Conservation (phyloP, 108 stramenopile genomes). For the Cyclotella sp. region DNA sequence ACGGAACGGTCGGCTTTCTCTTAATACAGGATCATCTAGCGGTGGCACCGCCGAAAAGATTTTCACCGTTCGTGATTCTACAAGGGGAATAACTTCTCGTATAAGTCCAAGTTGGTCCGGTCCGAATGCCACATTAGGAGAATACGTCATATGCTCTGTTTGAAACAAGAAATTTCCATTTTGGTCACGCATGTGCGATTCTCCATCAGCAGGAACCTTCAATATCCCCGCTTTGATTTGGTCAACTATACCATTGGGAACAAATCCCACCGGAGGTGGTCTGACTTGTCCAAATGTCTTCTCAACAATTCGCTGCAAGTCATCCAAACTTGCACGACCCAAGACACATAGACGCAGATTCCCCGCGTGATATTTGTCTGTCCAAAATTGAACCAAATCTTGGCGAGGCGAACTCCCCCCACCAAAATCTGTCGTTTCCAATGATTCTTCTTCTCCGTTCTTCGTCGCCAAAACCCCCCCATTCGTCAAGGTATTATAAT, state of each 20-base stretch:
- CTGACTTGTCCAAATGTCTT: constrained; percentile 73
- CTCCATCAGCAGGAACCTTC: constrained; percentile 29
- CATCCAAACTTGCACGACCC: constrained; percentile 84
- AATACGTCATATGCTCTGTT: constrained; percentile 75
- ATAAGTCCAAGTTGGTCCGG: constrained; percentile 69
- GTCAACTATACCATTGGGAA: constrained; percentile 57
- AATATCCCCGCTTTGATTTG: constrained; percentile 47
- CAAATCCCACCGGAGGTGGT: constrained; percentile 51
- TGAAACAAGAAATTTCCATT: constrained; percentile 58
- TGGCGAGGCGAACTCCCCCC: constrained; percentile 62
- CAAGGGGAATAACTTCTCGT: constrained; percentile 86
- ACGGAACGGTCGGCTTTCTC: constrained; percentile 73
- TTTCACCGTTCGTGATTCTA: constrained; percentile 83
- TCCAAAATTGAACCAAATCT: constrained; percentile 72
- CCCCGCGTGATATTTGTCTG: constrained; percentile 85
- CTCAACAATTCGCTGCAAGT: constrained; percentile 77
- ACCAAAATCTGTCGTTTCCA: constrained; percentile 30
- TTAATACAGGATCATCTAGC: constrained; percentile 73
- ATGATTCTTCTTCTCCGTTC: constrained; percentile 43
- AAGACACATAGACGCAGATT: constrained; percentile 91
- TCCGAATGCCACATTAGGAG: constrained; percentile 71
- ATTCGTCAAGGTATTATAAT: constrained; percentile 89
- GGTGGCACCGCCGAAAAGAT: constrained; percentile 93
- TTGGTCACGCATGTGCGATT: constrained; percentile 25
- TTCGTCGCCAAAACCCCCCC: constrained; percentile 52